Evolutionary conservation across 305 asterid species (phyloP), one percentile per base, ranked within the genome.

Genomic region (Petunia hybrid): DNA sequence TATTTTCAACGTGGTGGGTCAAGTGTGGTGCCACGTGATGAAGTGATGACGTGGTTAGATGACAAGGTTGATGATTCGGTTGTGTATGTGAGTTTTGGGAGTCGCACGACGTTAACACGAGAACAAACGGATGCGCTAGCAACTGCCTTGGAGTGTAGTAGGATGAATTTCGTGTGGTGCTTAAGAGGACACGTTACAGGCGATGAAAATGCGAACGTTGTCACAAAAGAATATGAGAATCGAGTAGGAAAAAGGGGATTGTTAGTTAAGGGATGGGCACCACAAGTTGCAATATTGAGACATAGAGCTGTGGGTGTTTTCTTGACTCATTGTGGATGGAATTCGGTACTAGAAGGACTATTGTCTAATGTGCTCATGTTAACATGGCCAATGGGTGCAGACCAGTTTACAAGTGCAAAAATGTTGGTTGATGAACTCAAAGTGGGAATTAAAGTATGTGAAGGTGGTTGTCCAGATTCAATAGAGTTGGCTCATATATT

Each of bases 231-330:
- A 3, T 86, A 53, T 6, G 82, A 80, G 45, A 76, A 80, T n/a
- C 78, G 78, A 1, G 85, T 86, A 78, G 84, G 45, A 2, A 65
- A 40, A 1, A 86, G 81, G 65, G 89, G 87, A 5, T 36, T 82
- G 2, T 36, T 86, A 12, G 79, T 82, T 0, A 77, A 56, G n/a
- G 85, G 86, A 2, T 86, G 87, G 89, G 85, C 78, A n/a, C 85
- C 83, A 55, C 87, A 86, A 13, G 78, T 80, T 13, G 14, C 48
- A 5, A 80, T 84, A 53, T 73, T 84, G 1, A 62, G 40, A 31
- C 86, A 86, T 36, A n/a, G 31, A 3, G 81, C 83, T 1, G 80
- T 71, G 12, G 83, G 85, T 1, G 41, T 86, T 6, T 83, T 85
- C 2, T 3, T 85, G 71, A 85, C 70, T 14, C 86, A 85, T 42